Evolutionary conservation across 805 yeast species (phyloP).

Genomic region (Saccharomyces eubayanus): DNA sequence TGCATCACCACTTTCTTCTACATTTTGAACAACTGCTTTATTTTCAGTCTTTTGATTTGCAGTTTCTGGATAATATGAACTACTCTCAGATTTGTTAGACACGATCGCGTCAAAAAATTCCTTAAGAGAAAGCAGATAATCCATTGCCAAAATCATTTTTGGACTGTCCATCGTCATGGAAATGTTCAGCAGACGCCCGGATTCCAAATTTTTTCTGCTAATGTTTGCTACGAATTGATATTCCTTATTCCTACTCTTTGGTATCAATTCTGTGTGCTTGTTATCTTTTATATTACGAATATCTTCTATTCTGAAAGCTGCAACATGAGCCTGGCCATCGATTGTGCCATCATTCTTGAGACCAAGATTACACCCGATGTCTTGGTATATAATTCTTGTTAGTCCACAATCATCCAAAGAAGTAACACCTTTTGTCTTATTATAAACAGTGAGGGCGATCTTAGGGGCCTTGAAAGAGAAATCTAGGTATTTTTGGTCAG

Average conservation of each 20-base stretch:
- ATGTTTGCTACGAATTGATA: constrained; percentile 63
- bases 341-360: constrained; percentile 49
- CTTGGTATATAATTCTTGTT: constrained; percentile 53
- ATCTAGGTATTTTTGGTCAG: constrained; percentile 24
- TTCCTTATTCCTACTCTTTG: constrained; percentile 51
- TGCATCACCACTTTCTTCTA: constrained; percentile 5
- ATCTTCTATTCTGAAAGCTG: constrained; percentile 73
- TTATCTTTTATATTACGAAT: constrained; percentile 53
- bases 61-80: constrained; percentile 1
- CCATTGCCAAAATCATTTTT: constrained; percentile 71
- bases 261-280: constrained; percentile 73
- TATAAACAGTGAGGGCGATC: constrained; percentile 53
- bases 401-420: constrained; percentile 37
- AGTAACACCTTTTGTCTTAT: constrained; percentile 36
- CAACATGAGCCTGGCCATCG: constrained; percentile 52
- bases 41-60: background rate
- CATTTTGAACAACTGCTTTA: constrained; percentile 1
- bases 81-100: constrained; percentile 5
- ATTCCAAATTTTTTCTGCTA: constrained; percentile 35
- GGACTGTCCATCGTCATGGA: constrained; percentile 74
- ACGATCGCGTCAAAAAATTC: constrained; percentile 39
- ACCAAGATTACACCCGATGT: constrained; percentile 42
- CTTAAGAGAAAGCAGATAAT: constrained; percentile 72
- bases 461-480: constrained; percentile 54
- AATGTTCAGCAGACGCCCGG: constrained; percentile 38